Evolutionary conservation across 176 grass and related monocot species (phyloP).

Genomic region (Thinopyrum elongatum): DNA sequence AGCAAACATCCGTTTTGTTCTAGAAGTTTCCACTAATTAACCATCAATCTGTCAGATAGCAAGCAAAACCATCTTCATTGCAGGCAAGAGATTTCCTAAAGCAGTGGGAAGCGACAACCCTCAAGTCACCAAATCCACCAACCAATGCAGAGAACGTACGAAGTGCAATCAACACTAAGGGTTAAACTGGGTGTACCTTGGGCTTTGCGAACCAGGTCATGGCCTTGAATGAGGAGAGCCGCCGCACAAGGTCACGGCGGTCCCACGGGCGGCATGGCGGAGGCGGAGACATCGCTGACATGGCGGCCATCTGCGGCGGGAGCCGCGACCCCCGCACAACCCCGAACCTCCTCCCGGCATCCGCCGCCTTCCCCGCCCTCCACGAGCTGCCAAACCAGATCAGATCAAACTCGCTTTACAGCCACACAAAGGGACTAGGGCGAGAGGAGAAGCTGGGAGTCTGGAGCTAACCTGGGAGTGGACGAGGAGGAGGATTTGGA

Average conservation of each 20-base stretch:
- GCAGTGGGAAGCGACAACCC: neutral
- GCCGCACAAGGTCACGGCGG: conserved; percentile 73
- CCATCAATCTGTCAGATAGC: neutral
- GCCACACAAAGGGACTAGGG: neutral
- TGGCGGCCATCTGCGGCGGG: conserved; percentile 40
- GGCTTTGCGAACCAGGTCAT: conserved; percentile 99
- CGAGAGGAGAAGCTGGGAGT: neutral
- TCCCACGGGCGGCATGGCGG: conserved; percentile 90
- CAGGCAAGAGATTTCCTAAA: conserved; percentile 16
- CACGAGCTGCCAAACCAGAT: conserved; percentile 25
- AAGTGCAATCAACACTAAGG: neutral
- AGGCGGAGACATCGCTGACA: conserved; percentile 37
- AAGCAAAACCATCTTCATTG: neutral
- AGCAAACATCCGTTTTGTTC: neutral
- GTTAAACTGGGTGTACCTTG: conserved; percentile 49
- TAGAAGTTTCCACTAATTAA: neutral
- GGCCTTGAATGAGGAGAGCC: conserved; percentile 86
- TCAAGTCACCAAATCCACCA: neutral
- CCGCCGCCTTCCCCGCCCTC: conserved; percentile 32
- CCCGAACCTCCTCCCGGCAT: conserved; percentile 45
- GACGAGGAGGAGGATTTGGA: conserved; percentile 42
- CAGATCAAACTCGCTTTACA: conserved; percentile 29
- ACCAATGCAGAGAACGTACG: neutral
- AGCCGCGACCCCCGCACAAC: conserved; percentile 55
- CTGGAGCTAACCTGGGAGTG: conserved; percentile 54